Percentiles rank a stretch among this genome's conserved stretches.
Evolutionary conservation across 1,284 basidiomycete species (phyloP).

Genomic region (Ceratobasidium sp.): DNA sequence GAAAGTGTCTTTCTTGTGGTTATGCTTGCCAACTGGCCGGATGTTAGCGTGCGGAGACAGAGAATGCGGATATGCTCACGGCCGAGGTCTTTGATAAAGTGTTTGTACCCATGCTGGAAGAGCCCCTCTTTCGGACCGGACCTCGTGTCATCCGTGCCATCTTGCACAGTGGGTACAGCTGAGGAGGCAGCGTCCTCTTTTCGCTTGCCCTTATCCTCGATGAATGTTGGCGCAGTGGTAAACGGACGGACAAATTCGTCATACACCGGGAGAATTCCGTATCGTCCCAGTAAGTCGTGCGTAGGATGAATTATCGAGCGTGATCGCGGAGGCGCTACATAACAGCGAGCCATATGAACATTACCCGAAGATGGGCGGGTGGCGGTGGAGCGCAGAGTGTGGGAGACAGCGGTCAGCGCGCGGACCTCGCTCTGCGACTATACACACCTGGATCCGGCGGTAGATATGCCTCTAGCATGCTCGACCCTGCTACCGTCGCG

Average conservation of each 20-base stretch:
- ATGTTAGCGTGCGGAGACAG: slow-evolving; percentile 3
- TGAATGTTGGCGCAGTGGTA: slow-evolving; percentile 17
- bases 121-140: slow-evolving; percentile 32
- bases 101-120: slow-evolving; percentile 39
- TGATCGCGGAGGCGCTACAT: slow-evolving; percentile 32
- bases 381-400: slow-evolving; percentile 36
- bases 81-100: slow-evolving; percentile 40
- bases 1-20: slow-evolving; percentile 40
- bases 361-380: neutral
- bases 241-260: slow-evolving; percentile 45
- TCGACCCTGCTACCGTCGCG: neutral
- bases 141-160: slow-evolving; percentile 16
- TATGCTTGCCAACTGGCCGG: slow-evolving; percentile 32
- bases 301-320: slow-evolving; percentile 42
- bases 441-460: slow-evolving; percentile 32
- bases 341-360: too few species aligned
- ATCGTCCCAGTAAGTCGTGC: slow-evolving; percentile 42
- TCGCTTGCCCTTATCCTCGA: slow-evolving; percentile 41
- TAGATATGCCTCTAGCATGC: slow-evolving; percentile 15
- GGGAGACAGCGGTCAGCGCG: slow-evolving; percentile 32
- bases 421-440: neutral
- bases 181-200: slow-evolving; percentile 16
- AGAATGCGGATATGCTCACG: slow-evolving; percentile 14
- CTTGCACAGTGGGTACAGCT: neutral
- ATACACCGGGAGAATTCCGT: slow-evolving; percentile 44